Conservation (phyloP, 306 rosid species). For the Carpinus fangiana region DNA sequence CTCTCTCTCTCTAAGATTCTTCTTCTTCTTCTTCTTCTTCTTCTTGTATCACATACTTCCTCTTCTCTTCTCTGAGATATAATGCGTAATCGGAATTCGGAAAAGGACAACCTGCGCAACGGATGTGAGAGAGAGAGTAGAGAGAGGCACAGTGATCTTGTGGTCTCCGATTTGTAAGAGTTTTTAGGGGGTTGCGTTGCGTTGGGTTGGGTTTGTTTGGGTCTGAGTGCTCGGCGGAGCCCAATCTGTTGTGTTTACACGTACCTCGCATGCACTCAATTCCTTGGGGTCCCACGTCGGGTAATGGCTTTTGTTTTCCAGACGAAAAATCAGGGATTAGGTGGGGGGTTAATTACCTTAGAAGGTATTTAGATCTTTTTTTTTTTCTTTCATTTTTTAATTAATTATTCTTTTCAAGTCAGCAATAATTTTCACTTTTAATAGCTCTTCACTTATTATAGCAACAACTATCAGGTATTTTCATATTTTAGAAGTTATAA, state of each 20-base stretch:
- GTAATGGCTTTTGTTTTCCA: too few species aligned
- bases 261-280: neutral
- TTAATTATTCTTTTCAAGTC: too few species aligned
- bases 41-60: constrained; percentile 11
- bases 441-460: too few species aligned
- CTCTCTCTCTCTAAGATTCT: neutral
- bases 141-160: constrained; percentile 13
- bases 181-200: neutral
- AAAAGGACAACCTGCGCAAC: constrained; percentile 12
- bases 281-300: too few species aligned
- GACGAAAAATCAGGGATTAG: too few species aligned
- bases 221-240: neutral
- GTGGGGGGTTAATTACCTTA: too few species aligned
- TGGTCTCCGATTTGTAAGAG: constrained; percentile 16
- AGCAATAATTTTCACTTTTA: too few species aligned
- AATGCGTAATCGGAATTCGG: constrained; percentile 15
- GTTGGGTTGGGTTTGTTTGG: neutral
- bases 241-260: neutral
- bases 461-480: too few species aligned
- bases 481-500: too few species aligned
- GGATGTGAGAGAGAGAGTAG: constrained; percentile 17
- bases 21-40: too few species aligned
- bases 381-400: too few species aligned
- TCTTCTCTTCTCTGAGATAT: neutral
- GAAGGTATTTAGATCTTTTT: too few species aligned